Evolutionary conservation across 768 basidiomycete genomes (phyloP), one percentile per base, ranked within the genome.

Genomic region (Hortiboletus flavorubellus): DNA sequence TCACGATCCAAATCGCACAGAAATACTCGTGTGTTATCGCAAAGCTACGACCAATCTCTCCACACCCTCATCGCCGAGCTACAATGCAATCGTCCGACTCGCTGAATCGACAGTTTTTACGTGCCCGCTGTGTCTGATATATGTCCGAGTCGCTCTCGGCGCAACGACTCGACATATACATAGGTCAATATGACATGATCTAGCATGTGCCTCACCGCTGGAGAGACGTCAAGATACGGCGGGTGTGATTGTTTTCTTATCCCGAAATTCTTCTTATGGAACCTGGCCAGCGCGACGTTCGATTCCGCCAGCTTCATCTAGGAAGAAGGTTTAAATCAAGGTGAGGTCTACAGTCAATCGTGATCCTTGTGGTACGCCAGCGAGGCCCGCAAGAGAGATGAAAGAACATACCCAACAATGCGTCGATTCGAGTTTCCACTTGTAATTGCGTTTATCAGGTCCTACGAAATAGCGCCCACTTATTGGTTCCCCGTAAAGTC

Each of bases 401-500:
- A 23, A 30, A 46, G 2, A 26, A 59, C 53, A 30, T 63, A 65
- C 64, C 64, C 64, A 65, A 29, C 68, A 67, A 12, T 69, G 63
- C 5, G 60, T 61, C 5, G 56, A 49, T n/a, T 64, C 62, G 4
- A 75, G 55, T 12, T 62, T 63, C 74, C 73, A 76, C n/a, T 68
- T 68, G 50, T 74, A 74, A 51, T 63, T 56, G 34, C 53, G 59
- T 6, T 70, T 69, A 38, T 74, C 72, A 0, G 65, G 71, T 5
- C 70, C 74, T 35, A 54, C 51, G 53, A 73, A 75, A 26, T 65
- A 59, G n/a, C 71, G 71, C 8, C 65, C 64, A 33, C 73, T 74
- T 45, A 38, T 51, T 2, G 4, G 15, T 21, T 40, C 21, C 18
- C 31, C 44, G 29, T 43, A 40, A 18, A 33, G 39, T 10, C 18